Evolutionary conservation across 371 early-diverging fungal species (phyloP).

Genomic region (Mortierella sp.): DNA sequence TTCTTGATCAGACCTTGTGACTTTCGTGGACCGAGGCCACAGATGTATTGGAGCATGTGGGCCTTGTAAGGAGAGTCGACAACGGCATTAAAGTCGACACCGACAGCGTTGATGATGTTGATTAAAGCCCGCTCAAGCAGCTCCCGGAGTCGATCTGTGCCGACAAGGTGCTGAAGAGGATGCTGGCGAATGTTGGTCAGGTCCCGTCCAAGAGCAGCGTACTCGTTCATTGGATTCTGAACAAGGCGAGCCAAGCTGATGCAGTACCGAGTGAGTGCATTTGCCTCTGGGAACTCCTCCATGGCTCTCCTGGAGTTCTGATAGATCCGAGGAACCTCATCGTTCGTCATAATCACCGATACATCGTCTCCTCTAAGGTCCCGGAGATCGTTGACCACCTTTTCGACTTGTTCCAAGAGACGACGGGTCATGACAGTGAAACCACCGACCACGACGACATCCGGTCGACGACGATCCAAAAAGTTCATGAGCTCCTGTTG

Average conservation of each 20-base stretch:
- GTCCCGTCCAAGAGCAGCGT: slow-evolving; percentile 82
- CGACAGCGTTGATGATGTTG: slow-evolving; percentile 85
- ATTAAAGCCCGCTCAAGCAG: slow-evolving; percentile 89
- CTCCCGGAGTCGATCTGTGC: slow-evolving; percentile 69
- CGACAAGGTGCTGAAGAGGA: slow-evolving; percentile 74
- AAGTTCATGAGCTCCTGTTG: slow-evolving; percentile 67
- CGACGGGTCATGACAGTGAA: slow-evolving; percentile 78
- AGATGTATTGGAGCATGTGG: slow-evolving; percentile 85
- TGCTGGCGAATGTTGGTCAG: slow-evolving; percentile 78
- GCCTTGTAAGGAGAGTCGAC: slow-evolving; percentile 76
- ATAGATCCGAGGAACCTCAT: slow-evolving; percentile 89
- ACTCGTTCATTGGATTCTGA: slow-evolving; percentile 90
- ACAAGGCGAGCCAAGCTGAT: slow-evolving; percentile 86
- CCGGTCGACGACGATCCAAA: slow-evolving; percentile 71
- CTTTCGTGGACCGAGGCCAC: slow-evolving; percentile 96
- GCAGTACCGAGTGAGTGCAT: slow-evolving; percentile 85
- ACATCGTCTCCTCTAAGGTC: slow-evolving; percentile 54
- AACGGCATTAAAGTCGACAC: slow-evolving; percentile 91
- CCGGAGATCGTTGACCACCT: slow-evolving; percentile 65
- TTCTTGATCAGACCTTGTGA: slow-evolving; percentile 76
- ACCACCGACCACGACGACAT: slow-evolving; percentile 88
- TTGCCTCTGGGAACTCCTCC: slow-evolving; percentile 76
- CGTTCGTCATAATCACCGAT: slow-evolving; percentile 76
- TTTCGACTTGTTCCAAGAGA: slow-evolving; percentile 74
- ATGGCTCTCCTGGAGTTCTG: slow-evolving; percentile 80